Percentiles rank a stretch among this genome's conserved stretches.
phyloP scores from a whole-genome alignment of 2,329 filamentous ascomycete species.

The Zarea fungicola region DNA sequence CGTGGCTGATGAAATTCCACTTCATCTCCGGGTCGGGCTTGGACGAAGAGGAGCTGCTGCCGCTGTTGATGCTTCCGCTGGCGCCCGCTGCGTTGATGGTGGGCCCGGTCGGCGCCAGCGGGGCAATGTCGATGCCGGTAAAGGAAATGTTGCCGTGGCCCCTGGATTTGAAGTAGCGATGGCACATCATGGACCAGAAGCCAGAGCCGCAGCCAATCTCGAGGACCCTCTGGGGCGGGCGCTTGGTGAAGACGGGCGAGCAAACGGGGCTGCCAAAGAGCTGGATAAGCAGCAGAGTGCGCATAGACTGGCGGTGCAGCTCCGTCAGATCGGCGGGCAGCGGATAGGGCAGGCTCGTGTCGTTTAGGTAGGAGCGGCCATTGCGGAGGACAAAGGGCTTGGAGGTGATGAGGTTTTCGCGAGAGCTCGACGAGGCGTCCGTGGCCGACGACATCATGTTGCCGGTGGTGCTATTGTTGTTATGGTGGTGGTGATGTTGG shows the following conservation, averaged over 20 bases:
- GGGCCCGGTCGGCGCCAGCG: constrained; percentile 49
- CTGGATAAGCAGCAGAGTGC: constrained; percentile 74
- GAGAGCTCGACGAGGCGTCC: constrained; percentile 31
- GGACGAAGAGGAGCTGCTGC: constrained; percentile 31
- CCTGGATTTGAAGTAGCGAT: constrained; percentile 67
- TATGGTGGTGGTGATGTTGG: constrained; percentile 45
- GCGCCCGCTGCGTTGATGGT: no score
- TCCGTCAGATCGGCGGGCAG: constrained; percentile 83
- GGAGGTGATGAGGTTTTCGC: constrained; percentile 33
- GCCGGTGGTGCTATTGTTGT: constrained; percentile 34
- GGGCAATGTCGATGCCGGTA: constrained; percentile 76
- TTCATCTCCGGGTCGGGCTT: constrained; percentile 68
- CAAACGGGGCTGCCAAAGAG: constrained; percentile 78
- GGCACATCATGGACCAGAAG: constrained; percentile 86
- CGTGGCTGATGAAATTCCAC: constrained; percentile 86
- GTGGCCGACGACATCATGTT: constrained; percentile 47
- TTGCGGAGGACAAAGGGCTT: constrained; percentile 66
- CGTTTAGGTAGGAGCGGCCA: constrained; percentile 77
- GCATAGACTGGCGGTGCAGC: constrained; percentile 79
- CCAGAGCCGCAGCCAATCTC: constrained; percentile 85
- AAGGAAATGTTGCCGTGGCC: constrained; percentile 70
- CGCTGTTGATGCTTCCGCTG: constrained; percentile 26
- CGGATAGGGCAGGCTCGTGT: constrained; percentile 69
- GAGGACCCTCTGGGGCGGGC: constrained; percentile 70
- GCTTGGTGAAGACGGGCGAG: constrained; percentile 59